Conservation (phyloP, 495 filamentous ascomycete genomes). For the Oidiodendron maius region DNA sequence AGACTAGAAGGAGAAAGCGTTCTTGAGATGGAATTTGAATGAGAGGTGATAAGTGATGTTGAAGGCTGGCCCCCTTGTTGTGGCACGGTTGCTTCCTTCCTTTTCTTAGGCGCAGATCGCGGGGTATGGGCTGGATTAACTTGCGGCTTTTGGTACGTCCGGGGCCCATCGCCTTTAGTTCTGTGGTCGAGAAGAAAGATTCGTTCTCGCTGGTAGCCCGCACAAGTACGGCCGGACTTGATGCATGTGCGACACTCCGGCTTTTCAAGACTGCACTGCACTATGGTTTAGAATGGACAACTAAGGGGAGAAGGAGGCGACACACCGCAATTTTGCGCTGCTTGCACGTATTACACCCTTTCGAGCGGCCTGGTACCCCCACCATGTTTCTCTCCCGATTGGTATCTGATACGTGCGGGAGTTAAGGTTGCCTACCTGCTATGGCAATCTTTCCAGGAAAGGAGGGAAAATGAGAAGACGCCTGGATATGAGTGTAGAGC, state of each 20-base stretch:
- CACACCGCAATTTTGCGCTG: conserved; percentile 35
- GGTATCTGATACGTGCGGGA: too few species aligned
- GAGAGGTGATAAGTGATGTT: neutral
- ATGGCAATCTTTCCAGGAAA: neutral
- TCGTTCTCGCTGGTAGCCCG: conserved; percentile 30
- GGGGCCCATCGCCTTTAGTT: too few species aligned
- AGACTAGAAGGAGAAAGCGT: too few species aligned
- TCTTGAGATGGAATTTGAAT: too few species aligned
- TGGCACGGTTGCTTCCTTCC: too few species aligned
- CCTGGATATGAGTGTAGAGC: too few species aligned
- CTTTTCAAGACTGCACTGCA: conserved; percentile 32
- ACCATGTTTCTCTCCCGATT: conserved; percentile 32
- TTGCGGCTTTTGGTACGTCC: too few species aligned
- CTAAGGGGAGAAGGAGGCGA: neutral
- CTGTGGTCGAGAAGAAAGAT: conserved; percentile 26
- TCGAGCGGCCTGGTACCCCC: conserved; percentile 39
- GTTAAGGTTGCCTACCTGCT: neutral
- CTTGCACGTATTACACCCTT: conserved; percentile 40
- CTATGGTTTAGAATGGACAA: neutral
- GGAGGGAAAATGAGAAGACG: neutral
- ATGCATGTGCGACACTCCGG: conserved; percentile 32
- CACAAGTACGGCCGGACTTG: conserved; percentile 30
- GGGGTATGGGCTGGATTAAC: too few species aligned
- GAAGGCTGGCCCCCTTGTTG: conserved; percentile 7
- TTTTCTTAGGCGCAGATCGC: too few species aligned